These are phyloP conservation scores for Collariella sp. DNA, from an alignment of 495 filamentous ascomycete species.

Conservation along the genomic window DNA sequence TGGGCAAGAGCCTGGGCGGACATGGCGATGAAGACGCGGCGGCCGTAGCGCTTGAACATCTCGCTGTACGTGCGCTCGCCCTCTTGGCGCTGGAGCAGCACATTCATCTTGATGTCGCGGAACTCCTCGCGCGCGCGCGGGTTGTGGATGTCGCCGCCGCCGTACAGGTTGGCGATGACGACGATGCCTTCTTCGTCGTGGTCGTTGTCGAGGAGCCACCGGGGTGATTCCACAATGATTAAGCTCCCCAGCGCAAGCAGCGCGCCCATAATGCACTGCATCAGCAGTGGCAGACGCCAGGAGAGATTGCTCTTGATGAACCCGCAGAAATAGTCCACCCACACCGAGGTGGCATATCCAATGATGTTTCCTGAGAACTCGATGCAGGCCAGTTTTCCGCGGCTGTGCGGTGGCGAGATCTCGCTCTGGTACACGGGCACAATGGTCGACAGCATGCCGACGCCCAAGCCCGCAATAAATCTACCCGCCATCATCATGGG, in stretches of 20 bases:
- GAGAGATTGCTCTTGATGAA: conserved; percentile 78
- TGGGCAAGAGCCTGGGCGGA: conserved; percentile 93
- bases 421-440: conserved; percentile 98
- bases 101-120: conserved; percentile 97
- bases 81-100: conserved; percentile 85
- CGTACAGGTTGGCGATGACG: conserved; percentile 95
- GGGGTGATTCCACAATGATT: conserved; percentile 91
- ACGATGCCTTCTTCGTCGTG: conserved; percentile 97
- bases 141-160: conserved; percentile 89
- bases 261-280: conserved; percentile 90
- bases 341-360: conserved; percentile 91
- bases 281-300: conserved; percentile 83
- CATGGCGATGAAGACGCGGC: conserved; percentile 96
- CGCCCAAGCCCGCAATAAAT: conserved; percentile 86
- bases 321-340: conserved; percentile 97
- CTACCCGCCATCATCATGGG: conserved; percentile 87
- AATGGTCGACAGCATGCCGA: conserved; percentile 91
- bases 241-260: conserved; percentile 77
- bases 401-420: conserved; percentile 92
- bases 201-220: conserved; percentile 97
- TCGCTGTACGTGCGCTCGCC: conserved; percentile 85
- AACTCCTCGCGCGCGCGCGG: conserved; percentile 87
- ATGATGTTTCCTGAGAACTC: conserved; percentile 96
- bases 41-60: conserved; percentile 90
- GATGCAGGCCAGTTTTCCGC: conserved; percentile 92